Percentiles rank a stretch among this genome's conserved stretches.
Conservation (phyloP, 2,329 filamentous ascomycete genomes). For the Passalora sequoiae region DNA sequence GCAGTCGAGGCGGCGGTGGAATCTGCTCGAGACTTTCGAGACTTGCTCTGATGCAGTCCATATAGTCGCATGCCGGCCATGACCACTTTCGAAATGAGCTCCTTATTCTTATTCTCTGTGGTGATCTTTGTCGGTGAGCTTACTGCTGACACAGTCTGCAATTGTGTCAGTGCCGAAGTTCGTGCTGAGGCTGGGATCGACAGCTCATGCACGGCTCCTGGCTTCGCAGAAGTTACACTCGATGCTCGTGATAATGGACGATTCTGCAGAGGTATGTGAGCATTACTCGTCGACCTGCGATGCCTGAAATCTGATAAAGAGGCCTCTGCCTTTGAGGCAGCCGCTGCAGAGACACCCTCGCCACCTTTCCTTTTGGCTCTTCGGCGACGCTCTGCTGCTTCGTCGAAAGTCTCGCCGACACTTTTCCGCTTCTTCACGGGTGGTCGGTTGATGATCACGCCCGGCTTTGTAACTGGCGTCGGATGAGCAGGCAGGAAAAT, state of each 20-base stretch:
- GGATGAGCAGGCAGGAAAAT: constrained; percentile 21
- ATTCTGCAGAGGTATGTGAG: constrained; percentile 22
- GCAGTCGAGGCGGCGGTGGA: constrained; percentile 18
- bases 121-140: constrained; percentile 9
- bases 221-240: constrained; percentile 26
- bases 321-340: constrained; percentile 30
- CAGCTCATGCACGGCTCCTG: constrained; percentile 19
- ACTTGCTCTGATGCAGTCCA: constrained; percentile 43
- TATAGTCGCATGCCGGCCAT: constrained; percentile 52
- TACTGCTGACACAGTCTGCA: constrained; percentile 20
- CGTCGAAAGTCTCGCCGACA: constrained; percentile 43
- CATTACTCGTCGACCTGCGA: constrained; percentile 29
- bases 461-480: not conserved
- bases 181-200: constrained; percentile 19
- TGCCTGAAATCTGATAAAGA: constrained; percentile 28
- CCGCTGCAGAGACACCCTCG: constrained; percentile 40
- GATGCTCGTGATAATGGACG: constrained; percentile 29
- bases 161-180: constrained; percentile 25
- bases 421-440: constrained; percentile 40
- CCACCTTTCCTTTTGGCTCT: constrained; percentile 42
- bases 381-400: constrained; percentile 41
- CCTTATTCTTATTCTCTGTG: constrained; percentile 41
- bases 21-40: constrained; percentile 26
- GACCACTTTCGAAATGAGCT: constrained; percentile 46
- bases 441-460: constrained; percentile 23